A percentile compares a stretch with the other conserved stretches of the same genome.
These are phyloP conservation scores for Scytalidium sp. DNA, from an alignment of 2,329 filamentous ascomycete genomes.

Conservation along the genomic window DNA sequence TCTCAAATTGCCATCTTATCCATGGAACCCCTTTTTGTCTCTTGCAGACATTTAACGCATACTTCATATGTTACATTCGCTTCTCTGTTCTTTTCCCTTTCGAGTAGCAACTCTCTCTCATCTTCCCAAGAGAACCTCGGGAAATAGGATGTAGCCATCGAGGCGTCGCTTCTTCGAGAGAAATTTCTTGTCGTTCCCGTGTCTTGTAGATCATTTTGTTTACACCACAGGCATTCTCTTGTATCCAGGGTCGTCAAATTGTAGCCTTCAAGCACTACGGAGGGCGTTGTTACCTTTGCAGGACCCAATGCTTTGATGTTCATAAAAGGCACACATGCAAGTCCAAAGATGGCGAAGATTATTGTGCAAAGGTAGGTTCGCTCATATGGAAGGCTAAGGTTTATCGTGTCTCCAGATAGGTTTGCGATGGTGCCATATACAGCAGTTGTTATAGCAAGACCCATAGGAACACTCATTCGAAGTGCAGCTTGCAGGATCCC, in stretches of 20 bases:
- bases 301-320: conserved; percentile 49
- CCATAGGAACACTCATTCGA: conserved; percentile 42
- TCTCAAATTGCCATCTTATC: background rate
- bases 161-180: background rate
- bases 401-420: conserved; percentile 31
- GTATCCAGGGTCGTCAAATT: background rate
- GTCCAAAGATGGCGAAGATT: conserved; percentile 37
- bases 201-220: background rate
- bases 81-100: background rate
- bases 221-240: background rate
- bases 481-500: conserved; percentile 67
- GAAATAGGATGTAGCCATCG: background rate
- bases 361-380: conserved; percentile 49
- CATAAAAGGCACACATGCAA: conserved; percentile 50
- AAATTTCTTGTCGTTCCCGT: background rate
- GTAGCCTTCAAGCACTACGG: background rate
- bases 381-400: conserved; percentile 46
- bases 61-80: background rate
- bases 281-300: background rate
- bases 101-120: background rate
- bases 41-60: background rate
- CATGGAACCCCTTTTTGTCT: background rate
- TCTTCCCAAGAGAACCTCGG: background rate
- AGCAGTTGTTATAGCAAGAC: conserved; percentile 60
- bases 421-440: conserved; percentile 37